Evolutionary conservation across 2,329 filamentous ascomycete genomes (phyloP), one percentile per base, ranked within the genome.

Genomic region (Lachnellula arida): DNA sequence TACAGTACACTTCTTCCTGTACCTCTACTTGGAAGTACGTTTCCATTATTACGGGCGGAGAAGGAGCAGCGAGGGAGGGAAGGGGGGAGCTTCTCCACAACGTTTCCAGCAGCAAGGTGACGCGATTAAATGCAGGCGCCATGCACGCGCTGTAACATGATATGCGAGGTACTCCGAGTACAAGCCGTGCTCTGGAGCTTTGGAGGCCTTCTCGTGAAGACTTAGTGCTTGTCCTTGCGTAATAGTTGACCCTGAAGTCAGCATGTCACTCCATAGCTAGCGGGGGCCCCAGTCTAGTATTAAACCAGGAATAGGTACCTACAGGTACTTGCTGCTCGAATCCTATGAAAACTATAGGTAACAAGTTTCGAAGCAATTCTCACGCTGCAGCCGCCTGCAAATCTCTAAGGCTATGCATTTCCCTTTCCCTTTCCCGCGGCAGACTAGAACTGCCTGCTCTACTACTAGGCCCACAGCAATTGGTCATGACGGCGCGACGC

Each of bases 311-410:
- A 32, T 32, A n/a, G n/a, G n/a, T n/a, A n/a, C n/a, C n/a, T n/a
- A n/a, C n/a, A 32, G 25, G 28, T 32, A 32, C 28, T 11, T 32
- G 9, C 8, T 11, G 28, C 28, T 32, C 9, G 32, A 54, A 42
- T 23, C 17, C 32, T 43, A 17, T 32, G 9, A 22, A 7, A 42
- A 12, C 17, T 8, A 12, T 25, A 34, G 12, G 12, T 46, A 8
- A 37, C 15, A 28, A 49, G 14, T 53, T 32, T 28, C 49, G 58
- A 61, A 60, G 60, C 62, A 60, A 57, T 57, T 14, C 56, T 63
- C 63, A 64, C 65, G 65, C 65, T 55, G 52, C 61, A 62, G 62
- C 65, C 64, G 64, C 65, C 59, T 60, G 23, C 34, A 55, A 62
- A 60, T 60, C 56, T 51, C 49, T 39, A 51, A 39, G 34, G 32